Evolutionary conservation across 106 monocot species (phyloP), one percentile per base, ranked within the genome.

Genomic region (Amphibolis antarctica): DNA sequence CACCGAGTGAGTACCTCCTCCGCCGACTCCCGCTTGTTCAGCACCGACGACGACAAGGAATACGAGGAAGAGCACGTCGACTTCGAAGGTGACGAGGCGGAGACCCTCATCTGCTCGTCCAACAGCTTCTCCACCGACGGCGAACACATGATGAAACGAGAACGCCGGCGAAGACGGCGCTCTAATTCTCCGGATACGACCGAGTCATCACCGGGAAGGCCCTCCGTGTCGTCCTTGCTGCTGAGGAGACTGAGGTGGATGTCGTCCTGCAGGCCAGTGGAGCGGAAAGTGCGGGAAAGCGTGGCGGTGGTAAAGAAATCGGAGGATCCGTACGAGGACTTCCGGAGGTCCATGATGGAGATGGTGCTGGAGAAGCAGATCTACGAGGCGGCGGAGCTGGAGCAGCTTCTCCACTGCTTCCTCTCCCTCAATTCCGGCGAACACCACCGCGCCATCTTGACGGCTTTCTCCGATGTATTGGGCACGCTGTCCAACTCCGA

Each of bases 301-400:
- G 72, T 87, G 54, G 92, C 92, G 50, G 85, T 93, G 73, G 78
- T 82, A 67, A 93, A 93, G 78, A 50, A 51, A 44, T 93, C 92
- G 65, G 71, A 65, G 36, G 76, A 93, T 59, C 92, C 92, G 10
- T 52, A 77, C 64, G 73, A 14, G 22, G 92, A 93, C 67, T 93
- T 93, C 82, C 69, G 85, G 70, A 60, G 76, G 45, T 88, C 92
- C 59, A 93, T 93, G 82, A 71, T 71, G 70, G 92, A 93, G 76
- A 93, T 93, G 92, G 76, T 93, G 56, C 69, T 76, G 55, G 92
- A 85, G 78, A 85, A 84, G 74, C 71, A 72, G 62, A 80, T 93
- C 29, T 88, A 80, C 75, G 88, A 85, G 24, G 71, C 74, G 19
- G 65, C 46, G 4, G 88, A 82, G 3, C 75, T 93, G 61, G 80